phyloP scores from a whole-genome alignment of 495 filamentous ascomycete species.

The Sordaria brevicollis region DNA sequence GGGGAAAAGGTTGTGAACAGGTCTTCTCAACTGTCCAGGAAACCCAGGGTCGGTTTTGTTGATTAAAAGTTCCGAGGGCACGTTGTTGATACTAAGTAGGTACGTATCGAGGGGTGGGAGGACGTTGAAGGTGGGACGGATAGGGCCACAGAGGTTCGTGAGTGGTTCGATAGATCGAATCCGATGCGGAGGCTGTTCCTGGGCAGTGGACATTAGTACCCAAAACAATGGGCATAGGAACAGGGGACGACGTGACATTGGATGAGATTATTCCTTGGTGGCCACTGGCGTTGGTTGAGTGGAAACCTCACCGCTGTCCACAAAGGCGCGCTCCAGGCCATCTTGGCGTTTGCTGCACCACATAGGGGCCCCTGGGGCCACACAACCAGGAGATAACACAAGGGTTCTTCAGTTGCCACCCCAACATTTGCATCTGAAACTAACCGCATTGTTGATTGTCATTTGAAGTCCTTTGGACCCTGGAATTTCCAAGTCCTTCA shows the following conservation, averaged over 20 bases:
- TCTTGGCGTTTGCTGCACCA: not conserved
- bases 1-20: not conserved
- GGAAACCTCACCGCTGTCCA: not conserved
- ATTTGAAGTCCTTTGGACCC: not conserved
- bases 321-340: not conserved
- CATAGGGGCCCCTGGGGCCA: not conserved
- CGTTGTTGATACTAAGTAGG: not conserved
- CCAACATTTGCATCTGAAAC: not conserved
- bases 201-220: not conserved
- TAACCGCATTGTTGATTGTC: not conserved
- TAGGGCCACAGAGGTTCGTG: not conserved
- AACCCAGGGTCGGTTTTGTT: not conserved
- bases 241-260: not conserved
- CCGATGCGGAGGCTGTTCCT: not conserved
- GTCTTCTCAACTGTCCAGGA: not conserved
- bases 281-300: not conserved
- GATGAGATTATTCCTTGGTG: not conserved
- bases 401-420: not conserved
- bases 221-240: not conserved
- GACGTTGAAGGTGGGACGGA: not conserved
- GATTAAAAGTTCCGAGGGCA: not conserved
- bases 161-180: not conserved
- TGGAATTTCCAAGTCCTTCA: not conserved
- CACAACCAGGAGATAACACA: not conserved
- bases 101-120: not conserved